Conservation (phyloP, 106 monocot species). For the Apostasia ramifera region DNA sequence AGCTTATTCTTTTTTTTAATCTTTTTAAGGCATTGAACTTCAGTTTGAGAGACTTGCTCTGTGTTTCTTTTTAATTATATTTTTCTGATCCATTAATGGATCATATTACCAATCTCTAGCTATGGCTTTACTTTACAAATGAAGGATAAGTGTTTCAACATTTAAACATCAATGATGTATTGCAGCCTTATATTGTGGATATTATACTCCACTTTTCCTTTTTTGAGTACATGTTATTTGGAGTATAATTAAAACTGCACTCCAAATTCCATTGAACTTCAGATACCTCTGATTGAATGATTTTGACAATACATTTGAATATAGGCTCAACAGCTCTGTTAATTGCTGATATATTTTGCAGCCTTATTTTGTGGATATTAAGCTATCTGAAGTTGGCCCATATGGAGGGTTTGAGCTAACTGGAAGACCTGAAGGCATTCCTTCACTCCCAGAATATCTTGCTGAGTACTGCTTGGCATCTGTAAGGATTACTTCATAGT, state of each 20-base stretch:
- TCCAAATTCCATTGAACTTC: not conserved
- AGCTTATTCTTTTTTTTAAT: no score
- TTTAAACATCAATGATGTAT: no score
- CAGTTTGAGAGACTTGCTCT: no score
- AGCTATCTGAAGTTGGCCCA: constrained; percentile 11
- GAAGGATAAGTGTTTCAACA: no score
- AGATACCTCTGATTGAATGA: not conserved
- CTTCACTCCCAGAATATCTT: constrained; percentile 73
- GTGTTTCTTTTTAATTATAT: no score
- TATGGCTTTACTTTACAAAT: not conserved
- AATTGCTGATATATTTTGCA: constrained; percentile 19
- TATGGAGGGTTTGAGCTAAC: constrained; percentile 52
- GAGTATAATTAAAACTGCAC: no score
- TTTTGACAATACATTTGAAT: not conserved
- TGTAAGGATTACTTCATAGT: constrained; percentile 37
- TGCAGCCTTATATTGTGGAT: not conserved
- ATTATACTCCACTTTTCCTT: not conserved
- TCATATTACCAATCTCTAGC: no score
- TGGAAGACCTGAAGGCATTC: constrained; percentile 87
- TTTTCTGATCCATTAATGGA: no score
- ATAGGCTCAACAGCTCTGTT: not conserved
- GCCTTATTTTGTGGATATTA: constrained; percentile 50
- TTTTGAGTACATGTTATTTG: no score
- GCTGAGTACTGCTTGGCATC: constrained; percentile 74
- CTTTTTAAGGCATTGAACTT: no score